Conservation (phyloP, 2,329 filamentous ascomycete genomes). For the Fusarium beomiforme region DNA sequence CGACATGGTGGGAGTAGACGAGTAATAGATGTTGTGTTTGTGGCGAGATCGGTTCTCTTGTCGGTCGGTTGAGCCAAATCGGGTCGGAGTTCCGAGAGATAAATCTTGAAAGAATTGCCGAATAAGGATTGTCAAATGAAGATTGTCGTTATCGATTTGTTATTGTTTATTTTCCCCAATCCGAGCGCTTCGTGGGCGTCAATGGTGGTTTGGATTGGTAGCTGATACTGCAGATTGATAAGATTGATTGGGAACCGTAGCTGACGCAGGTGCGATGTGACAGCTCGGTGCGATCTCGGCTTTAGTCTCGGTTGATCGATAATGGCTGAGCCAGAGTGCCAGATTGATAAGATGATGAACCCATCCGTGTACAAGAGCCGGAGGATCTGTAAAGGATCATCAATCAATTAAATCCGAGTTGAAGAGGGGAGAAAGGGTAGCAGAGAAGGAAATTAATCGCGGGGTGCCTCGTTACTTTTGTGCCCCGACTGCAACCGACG, state of each 20-base stretch:
- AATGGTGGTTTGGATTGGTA: conserved; percentile 3
- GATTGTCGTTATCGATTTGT: not conserved
- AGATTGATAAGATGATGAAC: conserved; percentile 15
- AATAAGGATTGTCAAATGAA: conserved; percentile 23
- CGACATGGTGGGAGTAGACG: conserved; percentile 38
- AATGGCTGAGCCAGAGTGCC: conserved; percentile 18
- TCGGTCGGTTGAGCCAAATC: conserved; percentile 31
- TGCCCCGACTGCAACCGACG: conserved; percentile 41
- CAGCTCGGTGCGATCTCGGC: conserved; percentile 31
- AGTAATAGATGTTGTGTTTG: conserved; percentile 23
- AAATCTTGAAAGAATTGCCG: not conserved
- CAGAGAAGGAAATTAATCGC: conserved; percentile 38
- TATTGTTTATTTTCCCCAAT: not conserved
- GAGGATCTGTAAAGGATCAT: conserved; percentile 2
- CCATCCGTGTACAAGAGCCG: conserved; percentile 17
- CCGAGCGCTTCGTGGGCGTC: conserved; percentile 1
- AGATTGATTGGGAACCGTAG: conserved; percentile 24
- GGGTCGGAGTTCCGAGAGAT: conserved; percentile 44
- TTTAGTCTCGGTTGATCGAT: conserved; percentile 25
- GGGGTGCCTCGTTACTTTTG: conserved; percentile 44
- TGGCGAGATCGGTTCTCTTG: conserved; percentile 34
- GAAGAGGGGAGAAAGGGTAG: conserved; percentile 17
- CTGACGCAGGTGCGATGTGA: conserved; percentile 22
- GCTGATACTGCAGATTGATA: conserved; percentile 33
- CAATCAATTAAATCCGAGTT: not conserved